A percentile compares a stretch with the other conserved stretches of the same genome.
These are phyloP conservation scores for Hygrophorus pudorinus DNA, from an alignment of 768 basidiomycete genomes.

Conservation along the genomic window DNA sequence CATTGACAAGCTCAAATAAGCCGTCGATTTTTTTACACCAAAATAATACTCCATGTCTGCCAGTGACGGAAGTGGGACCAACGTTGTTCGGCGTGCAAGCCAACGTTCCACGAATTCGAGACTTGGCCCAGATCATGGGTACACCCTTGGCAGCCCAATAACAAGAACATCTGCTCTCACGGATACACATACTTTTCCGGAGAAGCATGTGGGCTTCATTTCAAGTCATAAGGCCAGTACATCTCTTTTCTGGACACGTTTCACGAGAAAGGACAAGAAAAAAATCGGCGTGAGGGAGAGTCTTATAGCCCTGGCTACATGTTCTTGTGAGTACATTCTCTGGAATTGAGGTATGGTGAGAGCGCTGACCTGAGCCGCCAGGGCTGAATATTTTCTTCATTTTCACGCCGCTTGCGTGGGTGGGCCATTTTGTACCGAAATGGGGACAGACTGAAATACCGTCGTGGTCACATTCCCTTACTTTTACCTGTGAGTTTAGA, in stretches of 20 bases:
- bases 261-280: constrained; percentile 35
- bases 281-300: constrained; percentile 33
- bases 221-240: background rate
- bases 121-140: too few species aligned
- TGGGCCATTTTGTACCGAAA: constrained; percentile 33
- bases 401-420: constrained; percentile 54
- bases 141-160: too few species aligned
- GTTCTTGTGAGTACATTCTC: constrained; percentile 36
- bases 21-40: too few species aligned
- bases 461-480: constrained; percentile 20
- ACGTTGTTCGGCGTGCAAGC: too few species aligned
- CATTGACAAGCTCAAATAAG: too few species aligned
- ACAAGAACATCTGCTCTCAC: too few species aligned
- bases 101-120: too few species aligned
- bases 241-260: constrained; percentile 30
- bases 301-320: constrained; percentile 34
- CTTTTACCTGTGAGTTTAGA: constrained; percentile 34
- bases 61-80: too few species aligned
- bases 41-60: too few species aligned
- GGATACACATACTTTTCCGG: too few species aligned
- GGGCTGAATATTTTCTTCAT: constrained; percentile 52
- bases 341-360: background rate
- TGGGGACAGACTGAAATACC: constrained; percentile 8
- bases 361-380: constrained; percentile 12
- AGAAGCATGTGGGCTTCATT: too few species aligned